Conservation (phyloP, 495 filamentous ascomycete genomes). For the Bombardia bombarda region DNA sequence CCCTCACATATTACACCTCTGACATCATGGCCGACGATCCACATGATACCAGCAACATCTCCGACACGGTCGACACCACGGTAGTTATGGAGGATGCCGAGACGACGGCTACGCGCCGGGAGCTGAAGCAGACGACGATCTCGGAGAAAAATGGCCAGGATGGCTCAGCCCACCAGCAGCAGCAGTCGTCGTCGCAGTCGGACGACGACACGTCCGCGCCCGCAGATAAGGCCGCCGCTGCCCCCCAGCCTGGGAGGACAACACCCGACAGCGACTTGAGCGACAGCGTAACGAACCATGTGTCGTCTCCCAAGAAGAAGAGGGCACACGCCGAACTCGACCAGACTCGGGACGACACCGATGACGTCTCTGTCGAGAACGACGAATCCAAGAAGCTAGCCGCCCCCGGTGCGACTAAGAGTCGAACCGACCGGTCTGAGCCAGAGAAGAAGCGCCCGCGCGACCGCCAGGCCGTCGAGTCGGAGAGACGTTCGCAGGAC, state of each 20-base stretch:
- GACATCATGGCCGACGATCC: slow-evolving; percentile 31
- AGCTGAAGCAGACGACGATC: slow-evolving; percentile 46
- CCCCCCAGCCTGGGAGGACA: not conserved
- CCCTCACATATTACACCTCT: slow-evolving; percentile 5
- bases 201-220: slow-evolving; percentile 10
- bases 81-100: slow-evolving; percentile 41
- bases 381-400: slow-evolving; percentile 13
- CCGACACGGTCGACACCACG: slow-evolving; percentile 16
- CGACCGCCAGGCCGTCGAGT: slow-evolving; percentile 22
- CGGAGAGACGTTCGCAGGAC: not conserved
- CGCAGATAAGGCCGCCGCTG: not conserved
- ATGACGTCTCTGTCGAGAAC: slow-evolving; percentile 30
- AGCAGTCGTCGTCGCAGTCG: slow-evolving; percentile 9
- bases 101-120: slow-evolving; percentile 45
- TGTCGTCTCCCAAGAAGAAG: slow-evolving; percentile 52
- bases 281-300: slow-evolving; percentile 25
- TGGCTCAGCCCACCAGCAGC: not conserved
- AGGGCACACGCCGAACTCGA: slow-evolving; percentile 46
- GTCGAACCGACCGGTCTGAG: slow-evolving; percentile 36
- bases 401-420: slow-evolving; percentile 18
- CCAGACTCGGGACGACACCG: slow-evolving; percentile 26
- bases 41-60: slow-evolving; percentile 25
- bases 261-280: slow-evolving; percentile 26
- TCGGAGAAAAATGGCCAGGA: slow-evolving; percentile 34
- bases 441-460: slow-evolving; percentile 50